Conservation (phyloP, 192 early-diverging fungal species). For the Fimicolochytrium jonesii region DNA sequence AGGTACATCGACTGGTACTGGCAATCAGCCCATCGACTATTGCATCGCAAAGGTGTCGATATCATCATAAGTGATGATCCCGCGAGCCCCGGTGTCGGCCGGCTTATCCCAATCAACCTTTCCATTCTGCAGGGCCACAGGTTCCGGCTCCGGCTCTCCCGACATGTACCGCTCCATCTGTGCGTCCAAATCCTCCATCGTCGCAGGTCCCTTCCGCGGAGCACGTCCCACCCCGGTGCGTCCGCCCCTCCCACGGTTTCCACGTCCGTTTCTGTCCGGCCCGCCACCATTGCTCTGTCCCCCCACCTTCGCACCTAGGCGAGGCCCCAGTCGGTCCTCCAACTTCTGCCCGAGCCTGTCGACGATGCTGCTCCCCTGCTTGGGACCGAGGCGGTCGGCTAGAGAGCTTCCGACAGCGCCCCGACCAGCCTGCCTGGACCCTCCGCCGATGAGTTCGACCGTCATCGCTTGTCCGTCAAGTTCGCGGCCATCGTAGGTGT, state of each 20-base stretch:
- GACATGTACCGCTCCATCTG: conserved; percentile 23
- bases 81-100: not conserved
- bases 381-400: conserved; percentile 10
- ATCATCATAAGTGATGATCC: conserved; percentile 22
- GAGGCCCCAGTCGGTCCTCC: conserved; percentile 15
- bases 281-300: not conserved
- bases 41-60: no score
- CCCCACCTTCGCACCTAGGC: not conserved
- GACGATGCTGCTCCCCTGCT: conserved; percentile 9
- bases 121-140: not conserved
- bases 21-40: no score
- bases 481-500: conserved; percentile 13
- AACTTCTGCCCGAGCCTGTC: conserved; percentile 12
- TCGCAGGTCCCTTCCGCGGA: not conserved
- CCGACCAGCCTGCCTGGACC: not conserved
- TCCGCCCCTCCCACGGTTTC: not conserved
- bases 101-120: conserved; percentile 18
- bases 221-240: not conserved
- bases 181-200: conserved; percentile 7
- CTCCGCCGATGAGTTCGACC: not conserved
- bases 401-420: not conserved
- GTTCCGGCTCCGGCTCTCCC: conserved; percentile 5
- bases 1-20: no score
- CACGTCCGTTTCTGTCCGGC: not conserved
- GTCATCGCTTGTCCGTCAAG: conserved; percentile 19